phyloP scores from a whole-genome alignment of 2,329 filamentous ascomycete genomes.

The Sporothrix inflata region DNA sequence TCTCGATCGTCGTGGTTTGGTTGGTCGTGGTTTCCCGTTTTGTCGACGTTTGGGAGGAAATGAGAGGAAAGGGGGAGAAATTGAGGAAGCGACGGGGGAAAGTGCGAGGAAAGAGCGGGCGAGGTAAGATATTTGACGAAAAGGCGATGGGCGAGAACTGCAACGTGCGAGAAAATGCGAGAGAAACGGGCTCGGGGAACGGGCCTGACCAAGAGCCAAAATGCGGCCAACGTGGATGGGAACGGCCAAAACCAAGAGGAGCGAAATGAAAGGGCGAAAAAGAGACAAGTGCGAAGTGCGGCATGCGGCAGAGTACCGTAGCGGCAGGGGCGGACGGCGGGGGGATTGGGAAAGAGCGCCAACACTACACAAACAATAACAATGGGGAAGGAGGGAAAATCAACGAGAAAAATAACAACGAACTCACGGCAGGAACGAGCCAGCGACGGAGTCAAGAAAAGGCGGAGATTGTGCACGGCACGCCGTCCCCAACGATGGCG shows the following conservation, averaged over 20 bases:
- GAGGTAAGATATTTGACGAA: slow-evolving; percentile 5
- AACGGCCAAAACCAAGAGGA: not conserved
- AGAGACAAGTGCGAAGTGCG: slow-evolving; percentile 18
- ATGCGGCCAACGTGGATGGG: slow-evolving; percentile 11
- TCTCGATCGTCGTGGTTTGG: not conserved
- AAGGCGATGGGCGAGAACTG: slow-evolving; percentile 12
- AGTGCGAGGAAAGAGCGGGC: slow-evolving; percentile 5
- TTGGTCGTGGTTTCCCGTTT: slow-evolving; percentile 22
- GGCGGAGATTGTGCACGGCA: slow-evolving; percentile 14
- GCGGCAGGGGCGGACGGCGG: slow-evolving; percentile 26
- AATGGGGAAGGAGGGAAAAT: slow-evolving; percentile 17
- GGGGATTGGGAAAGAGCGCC: not conserved
- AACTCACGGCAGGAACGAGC: slow-evolving; percentile 16
- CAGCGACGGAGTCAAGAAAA: not conserved
- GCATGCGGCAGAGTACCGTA: slow-evolving; percentile 22
- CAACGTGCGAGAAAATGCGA: slow-evolving; percentile 22
- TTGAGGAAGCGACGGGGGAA: slow-evolving; percentile 12
- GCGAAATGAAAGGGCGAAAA: slow-evolving; percentile 19
- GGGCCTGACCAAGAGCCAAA: slow-evolving; percentile 16
- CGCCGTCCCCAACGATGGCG: slow-evolving; percentile 7
- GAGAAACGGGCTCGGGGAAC: slow-evolving; percentile 4
- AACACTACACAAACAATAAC: slow-evolving; percentile 22
- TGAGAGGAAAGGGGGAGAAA: slow-evolving; percentile 12
- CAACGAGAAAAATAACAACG: slow-evolving; percentile 18
- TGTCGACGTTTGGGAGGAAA: slow-evolving; percentile 14